Base-by-base conservation (phyloP, 371 early-diverging fungal genomes). In the Lichtheimia ramosa region DNA sequence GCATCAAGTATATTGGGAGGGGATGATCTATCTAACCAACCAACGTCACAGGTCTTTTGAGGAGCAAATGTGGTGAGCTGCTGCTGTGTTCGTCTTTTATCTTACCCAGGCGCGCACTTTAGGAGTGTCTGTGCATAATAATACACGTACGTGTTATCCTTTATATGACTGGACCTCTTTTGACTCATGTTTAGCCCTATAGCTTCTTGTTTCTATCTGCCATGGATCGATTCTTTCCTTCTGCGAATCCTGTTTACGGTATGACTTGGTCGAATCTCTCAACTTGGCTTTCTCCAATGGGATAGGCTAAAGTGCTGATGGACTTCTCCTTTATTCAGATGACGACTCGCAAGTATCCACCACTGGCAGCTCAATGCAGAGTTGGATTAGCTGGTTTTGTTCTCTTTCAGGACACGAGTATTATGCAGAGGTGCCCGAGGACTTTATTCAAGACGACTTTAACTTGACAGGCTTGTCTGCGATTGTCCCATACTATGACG, bases 351-450 rank as follows among this genome's bases (percentile, higher is more conserved):
- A 59, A 42, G 43, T 60, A 25, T 59, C 61, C 43, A 63, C 59
- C 13, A 56, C 56, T 10, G 58, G 58, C 39, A 68, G 64, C 41
- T 77, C 77, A 14, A 46, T 66, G 10, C 70, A 77, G 40, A 68
- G 62, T 42, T 97, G 97, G 96, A 88, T 95, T 39, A 81, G 88
- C 27, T 94, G 95, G 95, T 97, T 92, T 71, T 91, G 90, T 63
- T 85, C 89, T 6, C 81, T 92, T 42, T 72, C 84, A 24, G 96
- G 94, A 28, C 85, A 92, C 61, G 93, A 93, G 65, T 91, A 86
- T 65, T 93, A 90, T 74, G 84, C 89, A 48, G 91, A 92, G 66
- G 89, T 95, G 5, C 91, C 92, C 53, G 91, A 91, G 56, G 92
- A 92, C 21, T 95, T 90, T 65, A 92, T 94, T 51, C 86, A 88